A percentile compares a stretch with the other conserved stretches of the same genome.
These are phyloP conservation scores for Solioccasus polychromus DNA, from an alignment of 768 basidiomycete species.

Conservation along the genomic window DNA sequence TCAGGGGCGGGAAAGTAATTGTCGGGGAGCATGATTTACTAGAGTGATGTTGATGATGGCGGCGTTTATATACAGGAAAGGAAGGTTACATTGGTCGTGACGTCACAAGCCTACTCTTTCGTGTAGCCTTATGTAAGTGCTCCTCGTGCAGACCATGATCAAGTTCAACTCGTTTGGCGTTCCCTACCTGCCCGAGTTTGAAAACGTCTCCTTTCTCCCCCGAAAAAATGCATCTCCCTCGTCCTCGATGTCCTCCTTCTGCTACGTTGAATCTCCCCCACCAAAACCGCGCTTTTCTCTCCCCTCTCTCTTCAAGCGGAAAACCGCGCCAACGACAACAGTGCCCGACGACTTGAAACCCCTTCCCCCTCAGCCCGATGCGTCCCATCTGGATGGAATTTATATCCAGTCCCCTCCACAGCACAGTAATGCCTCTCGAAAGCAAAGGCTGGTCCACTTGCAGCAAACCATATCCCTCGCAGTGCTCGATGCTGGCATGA, in stretches of 20 bases:
- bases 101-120: constrained; percentile 16
- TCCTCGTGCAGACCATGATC: constrained; percentile 11
- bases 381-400: constrained; percentile 19
- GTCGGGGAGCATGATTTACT: constrained; percentile 17
- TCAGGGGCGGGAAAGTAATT: constrained; percentile 23
- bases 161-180: constrained; percentile 30
- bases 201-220: constrained; percentile 23
- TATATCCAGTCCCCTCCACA: constrained; percentile 21
- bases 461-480: constrained; percentile 37
- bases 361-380: constrained; percentile 15
- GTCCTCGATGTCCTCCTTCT: constrained; percentile 26
- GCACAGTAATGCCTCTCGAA: constrained; percentile 13
- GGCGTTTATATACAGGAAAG: constrained; percentile 29
- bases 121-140: too few relatives aligned
- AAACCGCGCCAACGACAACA: constrained; percentile 5
- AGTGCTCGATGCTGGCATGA: constrained; percentile 41
- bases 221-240: constrained; percentile 8
- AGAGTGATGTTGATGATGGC: too few relatives aligned
- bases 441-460: constrained; percentile 25
- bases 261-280: constrained; percentile 24
- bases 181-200: constrained; percentile 30
- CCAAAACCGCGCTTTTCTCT: constrained; percentile 8
- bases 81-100: constrained; percentile 25
- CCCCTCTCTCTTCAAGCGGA: constrained; percentile 26
- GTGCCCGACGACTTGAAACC: constrained; percentile 5